Conservation (phyloP, 2,329 filamentous ascomycete genomes). For the Curvularia lunata region DNA sequence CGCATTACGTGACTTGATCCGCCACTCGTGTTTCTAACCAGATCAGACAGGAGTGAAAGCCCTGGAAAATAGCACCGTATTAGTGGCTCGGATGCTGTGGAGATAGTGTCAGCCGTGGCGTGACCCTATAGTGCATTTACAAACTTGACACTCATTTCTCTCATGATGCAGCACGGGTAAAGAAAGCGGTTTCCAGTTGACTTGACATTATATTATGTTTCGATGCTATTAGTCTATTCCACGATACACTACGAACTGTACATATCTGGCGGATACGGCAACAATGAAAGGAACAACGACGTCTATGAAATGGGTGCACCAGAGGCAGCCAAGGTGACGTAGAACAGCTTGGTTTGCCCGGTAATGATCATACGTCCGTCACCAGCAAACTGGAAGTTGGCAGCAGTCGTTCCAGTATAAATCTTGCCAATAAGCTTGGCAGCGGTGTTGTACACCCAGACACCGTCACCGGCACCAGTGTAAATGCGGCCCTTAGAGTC, state of each 20-base stretch:
- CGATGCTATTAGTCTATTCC: neutral
- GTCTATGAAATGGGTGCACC: conserved; percentile 15
- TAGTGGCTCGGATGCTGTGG: neutral
- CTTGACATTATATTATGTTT: neutral
- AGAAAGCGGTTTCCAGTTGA: neutral
- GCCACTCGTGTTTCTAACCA: neutral
- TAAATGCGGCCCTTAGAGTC: conserved; percentile 61
- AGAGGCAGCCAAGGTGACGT: conserved; percentile 28
- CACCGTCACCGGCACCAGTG: conserved; percentile 56
- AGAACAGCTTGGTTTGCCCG: conserved; percentile 35
- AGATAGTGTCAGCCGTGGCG: neutral
- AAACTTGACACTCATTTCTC: neutral
- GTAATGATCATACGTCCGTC: conserved; percentile 34
- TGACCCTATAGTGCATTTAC: neutral
- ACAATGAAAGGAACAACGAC: neutral
- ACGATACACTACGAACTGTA: neutral
- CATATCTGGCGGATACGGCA: neutral
- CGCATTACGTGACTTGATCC: neutral
- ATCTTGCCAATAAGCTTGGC: conserved; percentile 54
- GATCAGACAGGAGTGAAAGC: neutral
- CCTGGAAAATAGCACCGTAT: neutral
- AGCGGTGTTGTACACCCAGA: conserved; percentile 58
- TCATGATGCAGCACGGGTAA: neutral
- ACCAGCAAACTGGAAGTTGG: conserved; percentile 35
- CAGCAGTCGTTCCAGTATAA: conserved; percentile 29